These are phyloP conservation scores for Ophiostoma perfectum DNA, from an alignment of 2,329 filamentous ascomycete species.

Conservation along the genomic window DNA sequence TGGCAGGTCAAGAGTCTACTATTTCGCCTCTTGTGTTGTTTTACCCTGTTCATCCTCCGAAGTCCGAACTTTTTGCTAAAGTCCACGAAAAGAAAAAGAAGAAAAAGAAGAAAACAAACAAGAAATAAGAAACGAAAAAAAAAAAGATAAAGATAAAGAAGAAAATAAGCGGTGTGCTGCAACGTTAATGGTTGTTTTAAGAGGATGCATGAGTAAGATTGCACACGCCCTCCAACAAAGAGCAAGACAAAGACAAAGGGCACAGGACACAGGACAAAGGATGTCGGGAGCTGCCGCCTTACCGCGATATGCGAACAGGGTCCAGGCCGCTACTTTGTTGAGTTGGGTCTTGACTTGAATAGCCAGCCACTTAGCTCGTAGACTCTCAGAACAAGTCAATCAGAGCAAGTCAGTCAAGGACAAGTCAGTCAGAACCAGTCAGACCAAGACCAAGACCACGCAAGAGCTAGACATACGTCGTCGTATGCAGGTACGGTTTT, in stretches of 20 bases:
- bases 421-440: not conserved
- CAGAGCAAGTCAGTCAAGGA: no score
- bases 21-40: not conserved
- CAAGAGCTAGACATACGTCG: not conserved
- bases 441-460: not conserved
- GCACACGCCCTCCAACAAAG: not conserved
- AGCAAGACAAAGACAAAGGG: not conserved
- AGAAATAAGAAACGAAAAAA: not conserved
- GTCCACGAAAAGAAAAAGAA: not conserved
- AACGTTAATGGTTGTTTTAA: not conserved
- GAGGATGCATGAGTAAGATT: constrained; percentile 5
- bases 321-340: not conserved
- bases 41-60: not conserved
- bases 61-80: not conserved
- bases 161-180: not conserved
- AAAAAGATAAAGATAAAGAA: not conserved
- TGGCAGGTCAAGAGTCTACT: not conserved
- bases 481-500: constrained; percentile 7
- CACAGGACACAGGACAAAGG: not conserved
- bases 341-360: not conserved
- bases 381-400: no score
- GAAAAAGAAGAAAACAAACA: not conserved
- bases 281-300: constrained; percentile 11
- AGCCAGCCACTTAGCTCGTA: not conserved
- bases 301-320: constrained; percentile 10